phyloP scores from a whole-genome alignment of 441 rosid genomes.

The Geranium incanum region DNA sequence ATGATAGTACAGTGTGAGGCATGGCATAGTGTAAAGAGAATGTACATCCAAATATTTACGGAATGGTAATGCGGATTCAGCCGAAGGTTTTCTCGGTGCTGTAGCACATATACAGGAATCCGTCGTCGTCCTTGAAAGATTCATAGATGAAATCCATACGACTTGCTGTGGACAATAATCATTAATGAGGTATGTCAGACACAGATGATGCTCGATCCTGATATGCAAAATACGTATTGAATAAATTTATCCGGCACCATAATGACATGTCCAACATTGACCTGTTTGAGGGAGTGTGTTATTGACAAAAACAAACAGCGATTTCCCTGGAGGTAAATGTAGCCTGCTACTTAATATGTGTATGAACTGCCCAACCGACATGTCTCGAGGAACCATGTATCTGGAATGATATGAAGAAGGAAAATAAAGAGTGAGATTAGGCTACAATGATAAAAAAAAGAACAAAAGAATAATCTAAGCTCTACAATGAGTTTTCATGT shows the following conservation, averaged over 20 bases:
- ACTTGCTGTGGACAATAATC: slow-evolving; percentile 42
- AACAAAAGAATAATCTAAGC: neutral
- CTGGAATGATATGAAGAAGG: slow-evolving; percentile 23
- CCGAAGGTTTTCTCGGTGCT: slow-evolving; percentile 90
- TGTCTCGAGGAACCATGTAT: slow-evolving; percentile 75
- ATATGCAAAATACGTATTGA: neutral
- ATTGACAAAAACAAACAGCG: slow-evolving; percentile 74
- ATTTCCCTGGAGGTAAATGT: slow-evolving; percentile 61
- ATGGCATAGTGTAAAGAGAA: neutral
- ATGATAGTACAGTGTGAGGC: neutral
- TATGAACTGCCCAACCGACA: slow-evolving; percentile 86
- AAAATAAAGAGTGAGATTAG: neutral
- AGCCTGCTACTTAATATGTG: slow-evolving; percentile 65
- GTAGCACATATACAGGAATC: slow-evolving; percentile 81
- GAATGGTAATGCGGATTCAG: neutral
- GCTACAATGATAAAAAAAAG: neutral
- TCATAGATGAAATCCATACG: slow-evolving; percentile 57
- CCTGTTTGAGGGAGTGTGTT: slow-evolving; percentile 79
- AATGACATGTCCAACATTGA: slow-evolving; percentile 7
- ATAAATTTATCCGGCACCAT: neutral
- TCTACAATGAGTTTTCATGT: neutral
- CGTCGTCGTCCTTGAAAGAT: slow-evolving; percentile 75
- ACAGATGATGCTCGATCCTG: too few species aligned
- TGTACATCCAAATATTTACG: neutral
- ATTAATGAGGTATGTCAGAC: neutral